Evolutionary conservation across 805 yeast species (phyloP).

Genomic region (Saccharomyces paradoxus): DNA sequence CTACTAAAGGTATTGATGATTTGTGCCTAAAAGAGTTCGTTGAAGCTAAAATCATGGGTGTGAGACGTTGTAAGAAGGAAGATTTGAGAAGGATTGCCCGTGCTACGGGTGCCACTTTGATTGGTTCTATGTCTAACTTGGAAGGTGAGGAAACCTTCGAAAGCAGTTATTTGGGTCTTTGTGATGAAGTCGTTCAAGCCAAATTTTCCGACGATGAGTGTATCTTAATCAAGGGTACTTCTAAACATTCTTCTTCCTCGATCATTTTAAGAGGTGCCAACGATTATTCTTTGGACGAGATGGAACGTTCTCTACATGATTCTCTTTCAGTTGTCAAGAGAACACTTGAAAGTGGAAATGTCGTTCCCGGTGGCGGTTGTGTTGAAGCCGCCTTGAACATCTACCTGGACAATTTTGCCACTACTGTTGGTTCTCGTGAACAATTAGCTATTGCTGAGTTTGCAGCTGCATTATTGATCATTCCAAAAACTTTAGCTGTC

Average conservation of each 20-base stretch:
- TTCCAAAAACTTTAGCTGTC: conserved; percentile 93
- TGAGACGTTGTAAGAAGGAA: conserved; percentile 93
- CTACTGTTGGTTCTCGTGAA: conserved; percentile 94
- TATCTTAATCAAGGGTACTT: conserved; percentile 81
- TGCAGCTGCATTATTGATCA: conserved; percentile 79
- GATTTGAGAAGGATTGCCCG: conserved; percentile 94
- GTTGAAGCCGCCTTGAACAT: conserved; percentile 94
- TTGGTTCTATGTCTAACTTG: conserved; percentile 79
- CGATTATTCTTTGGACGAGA: conserved; percentile 91
- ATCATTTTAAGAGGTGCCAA: conserved; percentile 92
- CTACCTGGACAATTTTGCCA: conserved; percentile 92
- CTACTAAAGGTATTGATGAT: conserved; percentile 94
- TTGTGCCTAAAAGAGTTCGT: conserved; percentile 84
- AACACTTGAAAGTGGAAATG: conserved; percentile 85
- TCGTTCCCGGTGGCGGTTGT: conserved; percentile 99
- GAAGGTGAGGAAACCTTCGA: conserved; percentile 95
- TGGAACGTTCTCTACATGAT: conserved; percentile 96
- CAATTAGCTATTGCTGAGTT: conserved; percentile 97
- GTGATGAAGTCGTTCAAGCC: conserved; percentile 85
- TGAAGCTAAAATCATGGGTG: conserved; percentile 89
- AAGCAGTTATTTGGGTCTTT: conserved; percentile 72
- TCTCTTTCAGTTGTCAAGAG: conserved; percentile 91
- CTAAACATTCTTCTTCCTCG: conserved; percentile 84
- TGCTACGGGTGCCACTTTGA: conserved; percentile 93
- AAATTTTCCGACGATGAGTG: conserved; percentile 95